A percentile compares a stretch with the other conserved stretches of the same genome.
Conservation (phyloP, 1,284 basidiomycete species). For the Boletellus deceptivus region DNA sequence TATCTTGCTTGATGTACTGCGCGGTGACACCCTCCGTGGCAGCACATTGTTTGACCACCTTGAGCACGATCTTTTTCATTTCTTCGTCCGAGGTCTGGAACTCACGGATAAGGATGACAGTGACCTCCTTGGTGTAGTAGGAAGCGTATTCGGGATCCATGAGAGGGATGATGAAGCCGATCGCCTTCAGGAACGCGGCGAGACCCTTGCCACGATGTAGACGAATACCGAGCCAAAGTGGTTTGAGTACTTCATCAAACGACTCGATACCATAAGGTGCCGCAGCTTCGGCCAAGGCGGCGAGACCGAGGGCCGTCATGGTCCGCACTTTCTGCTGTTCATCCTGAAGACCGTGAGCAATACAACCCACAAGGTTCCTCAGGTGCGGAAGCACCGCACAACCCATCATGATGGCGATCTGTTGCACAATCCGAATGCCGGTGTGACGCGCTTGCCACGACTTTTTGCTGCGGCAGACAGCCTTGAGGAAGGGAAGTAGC, state of each 20-base stretch:
- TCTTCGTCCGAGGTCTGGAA: slow-evolving; percentile 99
- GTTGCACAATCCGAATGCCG: slow-evolving; percentile 98
- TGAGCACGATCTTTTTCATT: slow-evolving; percentile 99
- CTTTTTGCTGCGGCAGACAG: slow-evolving; percentile 98
- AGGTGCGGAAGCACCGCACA: slow-evolving; percentile 98
- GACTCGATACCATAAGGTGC: slow-evolving; percentile 99
- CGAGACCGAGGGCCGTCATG: slow-evolving; percentile 97
- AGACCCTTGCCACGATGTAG: slow-evolving; percentile 97
- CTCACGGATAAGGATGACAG: slow-evolving; percentile 97
- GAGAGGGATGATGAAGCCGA: slow-evolving; percentile 98
- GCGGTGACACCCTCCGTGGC: slow-evolving; percentile 96
- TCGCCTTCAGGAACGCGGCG: slow-evolving; percentile 97
- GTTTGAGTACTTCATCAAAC: slow-evolving; percentile 97
- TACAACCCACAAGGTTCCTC: slow-evolving; percentile 94
- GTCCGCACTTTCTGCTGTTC: slow-evolving; percentile 99
- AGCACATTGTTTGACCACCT: slow-evolving; percentile 98
- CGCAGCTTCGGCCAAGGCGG: slow-evolving; percentile 94
- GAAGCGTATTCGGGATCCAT: slow-evolving; percentile 99
- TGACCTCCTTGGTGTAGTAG: slow-evolving; percentile 97
- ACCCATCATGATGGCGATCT: slow-evolving; percentile 99
- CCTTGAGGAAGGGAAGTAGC: slow-evolving; percentile 95
- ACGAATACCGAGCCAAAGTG: slow-evolving; percentile 96
- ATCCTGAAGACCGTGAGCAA: slow-evolving; percentile 93
- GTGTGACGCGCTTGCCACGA: slow-evolving; percentile 99
- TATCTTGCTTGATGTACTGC: slow-evolving; percentile 93